A percentile compares a stretch with the other conserved stretches of the same genome.
These are phyloP conservation scores for Hordeum marinum DNA, from an alignment of 176 grass and related monocot genomes.

Conservation along the genomic window DNA sequence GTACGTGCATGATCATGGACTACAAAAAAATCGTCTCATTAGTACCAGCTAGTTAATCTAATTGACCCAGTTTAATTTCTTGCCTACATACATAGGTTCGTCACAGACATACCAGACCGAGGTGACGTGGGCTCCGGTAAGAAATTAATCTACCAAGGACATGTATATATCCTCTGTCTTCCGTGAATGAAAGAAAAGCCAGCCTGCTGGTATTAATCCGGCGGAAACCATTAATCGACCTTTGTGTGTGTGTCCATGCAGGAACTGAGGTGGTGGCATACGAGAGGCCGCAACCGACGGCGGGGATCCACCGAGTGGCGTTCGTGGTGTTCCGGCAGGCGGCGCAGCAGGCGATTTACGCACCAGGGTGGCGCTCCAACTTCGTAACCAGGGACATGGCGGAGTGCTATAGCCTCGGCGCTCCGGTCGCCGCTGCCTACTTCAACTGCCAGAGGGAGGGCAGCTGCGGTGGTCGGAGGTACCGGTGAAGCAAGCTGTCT, in stretches of 20 bases:
- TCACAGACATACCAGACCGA: slow-evolving; percentile 81
- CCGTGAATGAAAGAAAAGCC: no score
- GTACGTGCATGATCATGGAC: slow-evolving; percentile 10
- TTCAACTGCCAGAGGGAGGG: slow-evolving; percentile 78
- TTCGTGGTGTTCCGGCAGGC: slow-evolving; percentile 55
- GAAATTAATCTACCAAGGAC: not conserved
- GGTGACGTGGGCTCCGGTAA: slow-evolving; percentile 47
- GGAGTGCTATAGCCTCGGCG: slow-evolving; percentile 45
- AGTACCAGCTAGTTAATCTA: not conserved
- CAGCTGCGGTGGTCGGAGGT: slow-evolving; percentile 66
- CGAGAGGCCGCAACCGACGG: slow-evolving; percentile 38
- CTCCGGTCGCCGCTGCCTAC: slow-evolving; percentile 39
- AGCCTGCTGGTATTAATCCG: not conserved
- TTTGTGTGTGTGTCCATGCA: not conserved
- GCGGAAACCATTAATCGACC: not conserved
- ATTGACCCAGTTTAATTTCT: not conserved
- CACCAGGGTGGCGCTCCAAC: slow-evolving; percentile 63
- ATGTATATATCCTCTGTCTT: not conserved
- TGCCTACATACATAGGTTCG: slow-evolving; percentile 41
- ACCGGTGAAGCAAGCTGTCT: not conserved
- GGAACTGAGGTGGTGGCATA: slow-evolving; percentile 53
- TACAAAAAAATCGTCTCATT: no score
- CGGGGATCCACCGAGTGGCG: slow-evolving; percentile 62
- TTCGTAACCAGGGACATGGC: slow-evolving; percentile 59
- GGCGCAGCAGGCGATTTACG: slow-evolving; percentile 28